Conservation (phyloP, 169 alveolate species). For the Eimeria necatrix region DNA sequence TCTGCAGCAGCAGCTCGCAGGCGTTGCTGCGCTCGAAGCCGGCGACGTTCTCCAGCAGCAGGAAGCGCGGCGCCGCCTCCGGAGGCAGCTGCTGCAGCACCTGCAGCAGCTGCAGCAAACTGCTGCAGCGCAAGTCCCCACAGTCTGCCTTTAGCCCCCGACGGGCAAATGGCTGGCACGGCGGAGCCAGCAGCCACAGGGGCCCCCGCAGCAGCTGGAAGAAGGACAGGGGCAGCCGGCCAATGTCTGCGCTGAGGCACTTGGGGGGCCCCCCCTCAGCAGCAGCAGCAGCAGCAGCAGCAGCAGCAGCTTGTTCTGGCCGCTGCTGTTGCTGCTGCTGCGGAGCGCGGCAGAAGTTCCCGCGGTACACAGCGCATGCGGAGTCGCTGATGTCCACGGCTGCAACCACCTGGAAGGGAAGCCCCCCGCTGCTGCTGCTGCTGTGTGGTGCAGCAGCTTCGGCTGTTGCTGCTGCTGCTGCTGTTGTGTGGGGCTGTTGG, state of each 20-base stretch:
- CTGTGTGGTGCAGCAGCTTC: background rate
- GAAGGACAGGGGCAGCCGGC: conserved; percentile 1
- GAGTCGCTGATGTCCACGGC: conserved; percentile 51
- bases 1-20: conserved; percentile 30
- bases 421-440: background rate
- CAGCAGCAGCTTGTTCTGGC: background rate
- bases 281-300: background rate
- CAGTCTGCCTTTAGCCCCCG: background rate
- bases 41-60: conserved; percentile 58
- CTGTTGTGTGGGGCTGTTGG: background rate
- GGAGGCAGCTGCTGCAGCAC: conserved; percentile 1
- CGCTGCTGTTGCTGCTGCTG: background rate
- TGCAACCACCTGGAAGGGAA: conserved; percentile 50
- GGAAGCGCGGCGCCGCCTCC: background rate
- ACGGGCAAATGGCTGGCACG: conserved; percentile 90
- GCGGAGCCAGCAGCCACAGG: conserved; percentile 90
- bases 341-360: background rate
- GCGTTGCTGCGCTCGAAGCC: conserved; percentile 54
- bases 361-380: conserved; percentile 50
- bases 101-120: conserved; percentile 45
- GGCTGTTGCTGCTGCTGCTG: conserved; percentile 20
- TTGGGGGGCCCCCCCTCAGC: background rate
- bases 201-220: conserved; percentile 21
- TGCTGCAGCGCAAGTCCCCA: background rate
- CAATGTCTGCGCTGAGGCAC: background rate